Evolutionary conservation across 1,284 basidiomycete genomes (phyloP).

Genomic region (Agroathelia rolfsii): DNA sequence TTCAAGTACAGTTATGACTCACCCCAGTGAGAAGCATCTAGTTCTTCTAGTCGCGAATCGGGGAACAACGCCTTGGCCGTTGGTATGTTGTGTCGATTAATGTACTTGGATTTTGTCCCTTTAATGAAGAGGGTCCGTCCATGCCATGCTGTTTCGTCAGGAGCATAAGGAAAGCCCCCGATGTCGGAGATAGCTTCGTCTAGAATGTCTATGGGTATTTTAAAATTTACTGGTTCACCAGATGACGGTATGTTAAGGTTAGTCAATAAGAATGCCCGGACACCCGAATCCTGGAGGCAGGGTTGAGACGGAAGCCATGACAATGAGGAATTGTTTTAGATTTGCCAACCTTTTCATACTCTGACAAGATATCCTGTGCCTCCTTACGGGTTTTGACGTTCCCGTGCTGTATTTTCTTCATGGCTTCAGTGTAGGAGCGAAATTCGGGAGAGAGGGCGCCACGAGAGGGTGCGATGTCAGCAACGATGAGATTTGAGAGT

Average conservation of each 20-base stretch:
- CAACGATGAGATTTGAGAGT: conserved; percentile 63
- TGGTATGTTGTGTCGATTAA: conserved; percentile 58
- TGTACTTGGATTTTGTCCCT: conserved; percentile 68
- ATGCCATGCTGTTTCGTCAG: conserved; percentile 47
- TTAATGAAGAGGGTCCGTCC: conserved; percentile 71
- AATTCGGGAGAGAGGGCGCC: conserved; percentile 60
- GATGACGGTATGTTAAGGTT: conserved; percentile 46
- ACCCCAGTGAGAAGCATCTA: conserved; percentile 69
- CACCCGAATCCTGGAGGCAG: conserved; percentile 44
- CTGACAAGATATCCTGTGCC: conserved; percentile 53
- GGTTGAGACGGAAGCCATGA: too few relatives aligned
- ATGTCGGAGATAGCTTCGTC: conserved; percentile 51
- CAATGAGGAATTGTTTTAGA: too few relatives aligned
- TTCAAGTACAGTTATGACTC: conserved; percentile 12
- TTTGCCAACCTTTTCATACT: conserved; percentile 44
- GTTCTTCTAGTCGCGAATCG: conserved; percentile 36
- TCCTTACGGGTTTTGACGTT: conserved; percentile 49
- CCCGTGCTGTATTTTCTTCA: conserved; percentile 56
- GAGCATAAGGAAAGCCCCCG: conserved; percentile 66
- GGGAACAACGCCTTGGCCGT: conserved; percentile 62
- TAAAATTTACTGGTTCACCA: conserved; percentile 44
- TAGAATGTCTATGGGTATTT: conserved; percentile 64
- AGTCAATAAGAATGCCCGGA: conserved; percentile 76
- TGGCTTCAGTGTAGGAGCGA: conserved; percentile 52
- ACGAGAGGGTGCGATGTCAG: conserved; percentile 70